Evolutionary conservation across 176 grass and related monocot genomes (phyloP), one percentile per base, ranked within the genome.

Genomic region (Oryza australiensis): DNA sequence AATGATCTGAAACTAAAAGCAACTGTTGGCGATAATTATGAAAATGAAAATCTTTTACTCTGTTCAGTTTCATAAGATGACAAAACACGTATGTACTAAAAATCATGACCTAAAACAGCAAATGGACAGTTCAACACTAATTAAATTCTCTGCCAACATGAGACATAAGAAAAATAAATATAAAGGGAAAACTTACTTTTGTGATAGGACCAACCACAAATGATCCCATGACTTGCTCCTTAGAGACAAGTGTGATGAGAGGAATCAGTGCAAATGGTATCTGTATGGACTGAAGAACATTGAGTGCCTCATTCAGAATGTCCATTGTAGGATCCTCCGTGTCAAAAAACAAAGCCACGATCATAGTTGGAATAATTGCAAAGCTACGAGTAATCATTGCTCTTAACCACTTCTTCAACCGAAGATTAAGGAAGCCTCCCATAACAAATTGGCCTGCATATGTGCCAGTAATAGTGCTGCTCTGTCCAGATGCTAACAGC

Each of bases 241-340:
- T 98, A 12, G 95, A 98, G 72, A 98, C 95, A 63, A 98, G 87
- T 73, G 92, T 91, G 51, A 98, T 90, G 14, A 98, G 86, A 43
- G 95, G 95, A 75, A 98, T 98, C 15, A 98, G 72, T 68, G 95
- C 95, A 87, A 98, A 98, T 69, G 95, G 95, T 83, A 98, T 98
- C 78, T 98, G 95, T 64, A 98, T 86, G 18, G 95, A 94, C 22
- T 98, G 95, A 91, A 98, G 95, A 33, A 98, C 95, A 87, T 98
- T 98, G 72, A 98, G 92, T 10, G 88, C 86, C 79, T 98, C 95
- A 0, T 98, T 98, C 84, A 98, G 84, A 53, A 88, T 69, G 70
- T 98, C 95, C 95, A 98, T 94, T 3, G 95, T 89, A 83, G 95
- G 83, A 85, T 88, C 90, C 86, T 89, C 94, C 30, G 94, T 94